Evolutionary conservation across 2,329 filamentous ascomycete genomes (phyloP).

Genomic region (Dactylellina haptotyla): DNA sequence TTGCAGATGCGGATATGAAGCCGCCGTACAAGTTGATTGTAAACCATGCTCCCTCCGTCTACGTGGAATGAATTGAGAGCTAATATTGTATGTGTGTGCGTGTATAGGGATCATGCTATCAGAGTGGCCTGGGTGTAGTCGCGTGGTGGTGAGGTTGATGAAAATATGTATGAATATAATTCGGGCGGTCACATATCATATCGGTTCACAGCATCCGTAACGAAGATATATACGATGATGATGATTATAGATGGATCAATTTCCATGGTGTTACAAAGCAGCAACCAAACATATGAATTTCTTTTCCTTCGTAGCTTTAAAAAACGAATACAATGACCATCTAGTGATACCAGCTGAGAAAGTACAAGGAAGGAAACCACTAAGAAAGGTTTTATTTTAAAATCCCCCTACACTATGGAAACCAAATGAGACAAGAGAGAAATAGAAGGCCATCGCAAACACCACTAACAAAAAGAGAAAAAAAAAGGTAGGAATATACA

Average conservation of each 20-base stretch:
- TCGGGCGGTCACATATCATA: constrained; percentile 18
- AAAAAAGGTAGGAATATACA: constrained; percentile 54
- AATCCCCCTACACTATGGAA: constrained; percentile 20
- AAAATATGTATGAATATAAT: constrained; percentile 44
- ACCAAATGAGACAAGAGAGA: not conserved
- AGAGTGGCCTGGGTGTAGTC: constrained; percentile 58
- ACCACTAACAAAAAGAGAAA: constrained; percentile 7
- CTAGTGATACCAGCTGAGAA: not conserved
- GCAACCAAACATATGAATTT: constrained; percentile 2
- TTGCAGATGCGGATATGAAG: constrained; percentile 68
- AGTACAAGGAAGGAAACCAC: not conserved
- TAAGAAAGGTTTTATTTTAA: constrained; percentile 9
- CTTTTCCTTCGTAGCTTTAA: not conserved
- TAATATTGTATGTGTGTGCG: constrained; percentile 5
- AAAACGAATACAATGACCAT: not conserved
- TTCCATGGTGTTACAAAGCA: too few relatives aligned
- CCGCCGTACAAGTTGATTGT: constrained; percentile 75
- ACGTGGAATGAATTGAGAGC: not conserved
- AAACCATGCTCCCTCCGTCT: constrained; percentile 1
- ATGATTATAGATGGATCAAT: too few relatives aligned
- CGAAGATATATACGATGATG: not conserved
- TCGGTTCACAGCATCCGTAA: constrained; percentile 1
- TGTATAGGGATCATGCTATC: constrained; percentile 56
- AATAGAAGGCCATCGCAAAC: constrained; percentile 10
- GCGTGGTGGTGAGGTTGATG: constrained; percentile 57